Evolutionary conservation across 2,329 filamentous ascomycete species (phyloP).

Genomic region (Pseudogymnoascus sp.): DNA sequence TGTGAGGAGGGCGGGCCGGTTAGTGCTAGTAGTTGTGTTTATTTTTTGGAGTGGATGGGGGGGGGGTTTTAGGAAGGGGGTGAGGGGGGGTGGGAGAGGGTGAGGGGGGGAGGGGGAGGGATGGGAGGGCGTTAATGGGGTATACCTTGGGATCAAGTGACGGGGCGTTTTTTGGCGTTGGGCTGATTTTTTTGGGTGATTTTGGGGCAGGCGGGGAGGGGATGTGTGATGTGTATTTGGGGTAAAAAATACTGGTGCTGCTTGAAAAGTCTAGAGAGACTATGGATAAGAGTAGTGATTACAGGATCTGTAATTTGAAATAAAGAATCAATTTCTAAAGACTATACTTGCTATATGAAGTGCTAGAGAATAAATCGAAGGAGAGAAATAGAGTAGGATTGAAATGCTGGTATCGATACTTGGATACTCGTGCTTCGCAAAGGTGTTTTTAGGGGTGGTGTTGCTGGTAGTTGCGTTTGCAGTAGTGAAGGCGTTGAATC

Average conservation of each 20-base stretch:
- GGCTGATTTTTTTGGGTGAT: background rate
- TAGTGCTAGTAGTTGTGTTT: constrained; percentile 81
- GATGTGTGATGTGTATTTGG: background rate
- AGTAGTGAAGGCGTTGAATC: no score
- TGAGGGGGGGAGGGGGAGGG: background rate
- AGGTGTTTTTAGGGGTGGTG: no score
- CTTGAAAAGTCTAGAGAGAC: background rate
- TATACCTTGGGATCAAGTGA: background rate
- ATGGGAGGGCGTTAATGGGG: background rate
- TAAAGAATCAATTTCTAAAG: background rate
- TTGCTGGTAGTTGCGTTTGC: no score
- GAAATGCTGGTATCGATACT: no score
- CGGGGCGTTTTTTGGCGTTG: background rate
- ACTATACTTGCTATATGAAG: background rate
- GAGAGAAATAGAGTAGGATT: no score
- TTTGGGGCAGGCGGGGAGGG: background rate
- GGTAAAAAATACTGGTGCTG: background rate
- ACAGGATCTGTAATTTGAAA: background rate
- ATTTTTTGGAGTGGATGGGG: constrained; percentile 69
- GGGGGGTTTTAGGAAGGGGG: background rate
- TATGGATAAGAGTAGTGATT: background rate
- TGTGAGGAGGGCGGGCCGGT: constrained; percentile 88
- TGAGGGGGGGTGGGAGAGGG: background rate
- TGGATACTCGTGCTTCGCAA: no score
- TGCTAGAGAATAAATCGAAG: no score